Evolutionary conservation across 805 yeast genomes (phyloP).

Genomic region (Metschnikowia reukaufii): DNA sequence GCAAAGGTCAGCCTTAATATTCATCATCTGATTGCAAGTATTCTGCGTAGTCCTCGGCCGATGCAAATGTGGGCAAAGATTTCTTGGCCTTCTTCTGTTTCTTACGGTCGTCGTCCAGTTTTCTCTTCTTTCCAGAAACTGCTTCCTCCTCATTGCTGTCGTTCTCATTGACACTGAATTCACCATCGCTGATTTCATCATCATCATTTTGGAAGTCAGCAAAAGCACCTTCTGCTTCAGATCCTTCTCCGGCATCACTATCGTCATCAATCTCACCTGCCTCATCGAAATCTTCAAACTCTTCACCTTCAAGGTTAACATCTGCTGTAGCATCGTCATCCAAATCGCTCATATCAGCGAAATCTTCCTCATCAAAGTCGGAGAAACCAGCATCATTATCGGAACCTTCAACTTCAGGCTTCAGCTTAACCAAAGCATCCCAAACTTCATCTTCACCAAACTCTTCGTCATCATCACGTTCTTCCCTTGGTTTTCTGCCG

Average conservation of each 20-base stretch:
- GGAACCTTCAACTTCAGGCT: slow-evolving; percentile 62
- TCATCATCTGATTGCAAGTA: slow-evolving; percentile 68
- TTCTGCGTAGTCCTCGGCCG: slow-evolving; percentile 82
- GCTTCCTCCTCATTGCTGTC: slow-evolving; percentile 22
- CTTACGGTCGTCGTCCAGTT: slow-evolving; percentile 21
- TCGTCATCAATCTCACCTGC: slow-evolving; percentile 26
- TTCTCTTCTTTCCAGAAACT: slow-evolving; percentile 35
- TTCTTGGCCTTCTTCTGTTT: slow-evolving; percentile 55
- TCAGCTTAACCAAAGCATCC: slow-evolving; percentile 73
- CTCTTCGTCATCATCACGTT: slow-evolving; percentile 35
- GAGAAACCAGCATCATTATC: slow-evolving; percentile 31
- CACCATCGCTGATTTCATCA: slow-evolving; percentile 3
- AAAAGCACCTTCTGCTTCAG: slow-evolving; percentile 28
- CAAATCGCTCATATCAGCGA: slow-evolving; percentile 33
- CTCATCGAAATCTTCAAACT: slow-evolving; percentile 23
- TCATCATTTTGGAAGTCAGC: slow-evolving; percentile 1
- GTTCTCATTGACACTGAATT: not conserved
- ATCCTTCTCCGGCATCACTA: slow-evolving; percentile 29
- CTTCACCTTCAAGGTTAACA: slow-evolving; percentile 9
- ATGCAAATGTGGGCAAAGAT: slow-evolving; percentile 80
- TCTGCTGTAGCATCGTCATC: slow-evolving; percentile 35
- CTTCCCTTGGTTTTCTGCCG: slow-evolving; percentile 26
- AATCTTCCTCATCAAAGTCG: slow-evolving; percentile 48
- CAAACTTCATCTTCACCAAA: slow-evolving; percentile 73
- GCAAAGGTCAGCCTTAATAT: not conserved